These are phyloP conservation scores for Pseudotulostoma volvatum DNA, from an alignment of 495 filamentous ascomycete genomes.

Conservation along the genomic window DNA sequence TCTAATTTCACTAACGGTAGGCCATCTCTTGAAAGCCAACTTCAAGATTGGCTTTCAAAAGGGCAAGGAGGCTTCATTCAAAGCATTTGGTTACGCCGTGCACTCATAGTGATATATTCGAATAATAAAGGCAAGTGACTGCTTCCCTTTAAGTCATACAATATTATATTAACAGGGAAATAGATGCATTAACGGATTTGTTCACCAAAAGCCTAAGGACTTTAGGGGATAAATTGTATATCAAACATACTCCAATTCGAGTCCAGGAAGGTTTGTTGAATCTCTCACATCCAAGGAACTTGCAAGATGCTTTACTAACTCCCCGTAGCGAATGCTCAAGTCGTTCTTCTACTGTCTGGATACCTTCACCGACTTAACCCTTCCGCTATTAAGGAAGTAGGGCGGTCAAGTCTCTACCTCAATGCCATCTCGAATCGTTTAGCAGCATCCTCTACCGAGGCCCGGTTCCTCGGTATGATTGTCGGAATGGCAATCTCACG, in stretches of 20 bases:
- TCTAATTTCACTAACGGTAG: slow-evolving; percentile 18
- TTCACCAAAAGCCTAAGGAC: slow-evolving; percentile 50
- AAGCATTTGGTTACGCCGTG: slow-evolving; percentile 48
- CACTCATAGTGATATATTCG: slow-evolving; percentile 43
- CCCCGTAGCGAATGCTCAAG: slow-evolving; percentile 54
- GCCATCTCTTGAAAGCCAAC: slow-evolving; percentile 26
- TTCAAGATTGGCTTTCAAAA: slow-evolving; percentile 51
- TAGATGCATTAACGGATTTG: slow-evolving; percentile 35
- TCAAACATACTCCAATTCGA: slow-evolving; percentile 63
- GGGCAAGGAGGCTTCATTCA: slow-evolving; percentile 40
- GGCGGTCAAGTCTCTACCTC: slow-evolving; percentile 55
- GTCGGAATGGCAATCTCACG: slow-evolving; percentile 68
- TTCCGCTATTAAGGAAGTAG: slow-evolving; percentile 41
- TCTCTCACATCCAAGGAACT: background rate
- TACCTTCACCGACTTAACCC: slow-evolving; percentile 49
- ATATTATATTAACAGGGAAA: no score
- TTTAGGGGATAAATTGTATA: slow-evolving; percentile 75
- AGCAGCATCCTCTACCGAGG: slow-evolving; percentile 52
- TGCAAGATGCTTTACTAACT: slow-evolving; percentile 14
- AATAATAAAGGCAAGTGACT: slow-evolving; percentile 30
- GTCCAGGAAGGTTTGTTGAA: slow-evolving; percentile 63
- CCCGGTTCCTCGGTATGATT: slow-evolving; percentile 78
- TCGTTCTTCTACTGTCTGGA: slow-evolving; percentile 61
- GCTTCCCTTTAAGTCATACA: background rate
- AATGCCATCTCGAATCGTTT: slow-evolving; percentile 75